These are phyloP conservation scores for Globisporangium camurandrum DNA, from an alignment of 352 stramenopile species.

Conservation along the genomic window DNA sequence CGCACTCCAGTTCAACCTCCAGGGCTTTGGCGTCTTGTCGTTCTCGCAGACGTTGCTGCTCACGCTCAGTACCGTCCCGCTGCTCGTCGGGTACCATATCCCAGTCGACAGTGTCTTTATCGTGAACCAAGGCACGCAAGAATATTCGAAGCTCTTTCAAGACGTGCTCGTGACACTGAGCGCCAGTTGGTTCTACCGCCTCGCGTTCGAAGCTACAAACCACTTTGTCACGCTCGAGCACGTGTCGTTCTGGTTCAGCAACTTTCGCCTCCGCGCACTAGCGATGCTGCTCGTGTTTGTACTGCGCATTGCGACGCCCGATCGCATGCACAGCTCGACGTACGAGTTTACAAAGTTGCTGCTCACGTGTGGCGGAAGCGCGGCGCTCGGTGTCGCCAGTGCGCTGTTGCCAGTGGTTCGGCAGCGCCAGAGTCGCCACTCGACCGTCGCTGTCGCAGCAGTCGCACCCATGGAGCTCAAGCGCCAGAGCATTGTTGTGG, in stretches of 20 bases:
- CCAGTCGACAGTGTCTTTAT: slow-evolving; percentile 23
- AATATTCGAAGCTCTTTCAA: slow-evolving; percentile 16
- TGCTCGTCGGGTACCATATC: slow-evolving; percentile 24
- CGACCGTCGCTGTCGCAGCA: not conserved
- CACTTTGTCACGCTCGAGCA: slow-evolving; percentile 13
- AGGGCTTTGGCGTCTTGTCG: slow-evolving; percentile 24
- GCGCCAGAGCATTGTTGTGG: slow-evolving; percentile 15
- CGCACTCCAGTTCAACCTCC: slow-evolving; percentile 27
- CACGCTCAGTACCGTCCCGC: slow-evolving; percentile 18
- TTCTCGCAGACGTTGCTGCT: slow-evolving; percentile 22
- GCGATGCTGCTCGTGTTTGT: slow-evolving; percentile 11
- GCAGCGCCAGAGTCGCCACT: not conserved
- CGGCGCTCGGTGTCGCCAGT: slow-evolving; percentile 8
- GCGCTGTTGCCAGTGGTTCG: slow-evolving; percentile 2
- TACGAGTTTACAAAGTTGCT: slow-evolving; percentile 24
- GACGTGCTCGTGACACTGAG: slow-evolving; percentile 22
- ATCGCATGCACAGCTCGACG: slow-evolving; percentile 14
- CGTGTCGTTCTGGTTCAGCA: slow-evolving; percentile 17
- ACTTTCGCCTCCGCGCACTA: slow-evolving; percentile 12
- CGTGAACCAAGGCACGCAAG: slow-evolving; percentile 3
- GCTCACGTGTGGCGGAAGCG: slow-evolving; percentile 5
- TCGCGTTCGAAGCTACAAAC: slow-evolving; percentile 22
- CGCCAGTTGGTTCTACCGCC: slow-evolving; percentile 21
- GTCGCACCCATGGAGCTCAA: slow-evolving; percentile 9
- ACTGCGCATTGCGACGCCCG: slow-evolving; percentile 11